Percentiles rank a stretch among this genome's conserved stretches.
phyloP scores from a whole-genome alignment of 345 rosid species.

The Eucalyptus polybractea region DNA sequence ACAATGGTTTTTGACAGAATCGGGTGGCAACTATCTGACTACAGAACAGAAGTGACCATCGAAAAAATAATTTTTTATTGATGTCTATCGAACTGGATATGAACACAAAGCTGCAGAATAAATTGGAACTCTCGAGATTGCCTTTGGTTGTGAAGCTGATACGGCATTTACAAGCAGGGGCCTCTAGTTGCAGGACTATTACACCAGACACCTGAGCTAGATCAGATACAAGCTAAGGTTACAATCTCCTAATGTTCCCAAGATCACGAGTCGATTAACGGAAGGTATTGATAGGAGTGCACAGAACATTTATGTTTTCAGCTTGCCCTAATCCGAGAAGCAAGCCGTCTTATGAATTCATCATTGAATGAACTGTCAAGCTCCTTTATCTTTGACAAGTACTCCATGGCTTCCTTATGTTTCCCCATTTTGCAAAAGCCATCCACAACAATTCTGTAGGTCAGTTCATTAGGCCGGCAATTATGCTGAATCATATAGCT shows the following conservation, averaged over 20 bases:
- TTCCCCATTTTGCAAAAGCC: constrained; percentile 63
- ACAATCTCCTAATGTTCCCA: not conserved
- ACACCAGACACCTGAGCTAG: not conserved
- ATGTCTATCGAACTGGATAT: not conserved
- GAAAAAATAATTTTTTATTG: not conserved
- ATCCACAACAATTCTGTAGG: constrained; percentile 79
- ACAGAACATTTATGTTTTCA: constrained; percentile 14
- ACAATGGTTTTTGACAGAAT: not conserved
- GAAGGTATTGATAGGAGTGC: not conserved
- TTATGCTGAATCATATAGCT: constrained; percentile 54
- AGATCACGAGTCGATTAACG: not conserved
- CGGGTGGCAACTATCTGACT: not conserved
- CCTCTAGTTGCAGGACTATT: not conserved
- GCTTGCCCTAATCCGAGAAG: constrained; percentile 42
- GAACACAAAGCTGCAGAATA: not conserved
- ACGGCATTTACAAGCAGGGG: not conserved
- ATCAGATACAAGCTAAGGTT: not conserved
- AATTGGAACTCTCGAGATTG: not conserved
- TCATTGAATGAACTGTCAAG: constrained; percentile 41
- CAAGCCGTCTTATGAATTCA: constrained; percentile 37
- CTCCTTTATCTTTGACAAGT: constrained; percentile 49
- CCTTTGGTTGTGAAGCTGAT: not conserved
- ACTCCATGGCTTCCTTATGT: constrained; percentile 70
- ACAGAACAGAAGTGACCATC: not conserved
- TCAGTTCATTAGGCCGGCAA: constrained; percentile 70